These are phyloP conservation scores for Trifolium fragiferum DNA, from an alignment of 306 rosid genomes.

Conservation along the genomic window DNA sequence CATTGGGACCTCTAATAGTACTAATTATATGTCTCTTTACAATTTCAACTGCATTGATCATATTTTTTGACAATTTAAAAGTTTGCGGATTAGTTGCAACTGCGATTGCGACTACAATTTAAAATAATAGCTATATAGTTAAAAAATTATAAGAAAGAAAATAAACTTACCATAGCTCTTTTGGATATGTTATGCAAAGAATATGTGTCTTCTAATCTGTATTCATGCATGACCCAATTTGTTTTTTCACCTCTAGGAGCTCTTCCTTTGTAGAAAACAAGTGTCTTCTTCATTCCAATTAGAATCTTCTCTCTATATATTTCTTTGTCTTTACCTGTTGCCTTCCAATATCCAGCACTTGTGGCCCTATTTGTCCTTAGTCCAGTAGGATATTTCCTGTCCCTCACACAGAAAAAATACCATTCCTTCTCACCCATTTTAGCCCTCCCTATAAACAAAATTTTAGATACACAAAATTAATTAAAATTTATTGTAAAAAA, in stretches of 20 bases:
- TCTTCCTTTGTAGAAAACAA: constrained; percentile 89
- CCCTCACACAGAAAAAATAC: constrained; percentile 84
- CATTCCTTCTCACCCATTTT: constrained; percentile 87
- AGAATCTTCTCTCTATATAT: constrained; percentile 54
- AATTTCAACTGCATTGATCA: background rate
- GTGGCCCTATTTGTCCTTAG: constrained; percentile 89
- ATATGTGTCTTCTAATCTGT: constrained; percentile 62
- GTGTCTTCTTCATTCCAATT: constrained; percentile 93
- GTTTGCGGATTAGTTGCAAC: background rate
- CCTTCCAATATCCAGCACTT: constrained; percentile 89
- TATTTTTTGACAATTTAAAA: too few species aligned
- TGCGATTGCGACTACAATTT: background rate
- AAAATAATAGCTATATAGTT: background rate
- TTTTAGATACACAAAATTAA: background rate
- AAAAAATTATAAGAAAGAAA: background rate
- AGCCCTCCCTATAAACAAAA: constrained; percentile 59
- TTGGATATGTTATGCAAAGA: constrained; percentile 47
- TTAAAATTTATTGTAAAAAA: too few species aligned
- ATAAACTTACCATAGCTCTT: constrained; percentile 55
- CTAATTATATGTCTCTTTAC: too few species aligned
- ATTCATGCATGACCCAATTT: constrained; percentile 95
- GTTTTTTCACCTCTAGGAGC: constrained; percentile 79
- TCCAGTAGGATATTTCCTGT: constrained; percentile 87
- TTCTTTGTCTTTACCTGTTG: constrained; percentile 90
- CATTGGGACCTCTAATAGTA: too few species aligned